Base-by-base conservation (phyloP, 495 filamentous ascomycete species). In the Terfezia boudieri region DNA sequence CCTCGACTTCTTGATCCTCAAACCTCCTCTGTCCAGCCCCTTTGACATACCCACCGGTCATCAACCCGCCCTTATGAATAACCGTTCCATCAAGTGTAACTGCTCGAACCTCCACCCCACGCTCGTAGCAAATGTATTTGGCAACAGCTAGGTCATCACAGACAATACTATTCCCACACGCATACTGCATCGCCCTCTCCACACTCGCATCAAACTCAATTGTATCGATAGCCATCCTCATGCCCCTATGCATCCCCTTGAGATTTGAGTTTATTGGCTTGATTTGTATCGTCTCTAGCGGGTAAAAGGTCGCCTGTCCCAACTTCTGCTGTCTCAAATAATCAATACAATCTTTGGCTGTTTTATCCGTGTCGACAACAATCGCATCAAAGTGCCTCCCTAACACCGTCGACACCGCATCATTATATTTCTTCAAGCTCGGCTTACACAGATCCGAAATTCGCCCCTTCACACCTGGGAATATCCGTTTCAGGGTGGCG, bases 351-450 rank as follows among this genome's bases (percentile, higher is more conserved):
- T 95, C 86, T 58, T 84, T 82, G 35, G 84, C 92, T 0, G 81
- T 88, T 71, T 90, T 94, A 61, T 95, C 86, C 32, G 81, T 92
- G 61, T 99, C 90, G n/a, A 95, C 88, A 55, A 99, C 77, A 51
- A 99, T 80, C 10, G 87, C 82, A 61, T 96, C 89, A 60, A 93
- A 92, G 59, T 95, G 82, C 37, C 86, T 81, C 36, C 92, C 90
- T 26, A 99, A 75, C 12, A 93, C 85, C 17, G 84, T 94, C 64
- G 82, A 85, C 53, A 96, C 84, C 35, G 90, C 90, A 58, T 86
- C 83, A 60, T 88, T 82, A 59, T 81, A 96, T 63, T 95, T 95
- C 67, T 89, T 94, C 68, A 94, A 84, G 67, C 90, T 93, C 4
- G 90, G 88, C 59, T 85, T 86, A 73, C 90, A 95, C 16, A 96